Percentiles rank a stretch among this genome's conserved stretches.
Conservation (phyloP, 495 filamentous ascomycete species). For the Xylona heveae region DNA sequence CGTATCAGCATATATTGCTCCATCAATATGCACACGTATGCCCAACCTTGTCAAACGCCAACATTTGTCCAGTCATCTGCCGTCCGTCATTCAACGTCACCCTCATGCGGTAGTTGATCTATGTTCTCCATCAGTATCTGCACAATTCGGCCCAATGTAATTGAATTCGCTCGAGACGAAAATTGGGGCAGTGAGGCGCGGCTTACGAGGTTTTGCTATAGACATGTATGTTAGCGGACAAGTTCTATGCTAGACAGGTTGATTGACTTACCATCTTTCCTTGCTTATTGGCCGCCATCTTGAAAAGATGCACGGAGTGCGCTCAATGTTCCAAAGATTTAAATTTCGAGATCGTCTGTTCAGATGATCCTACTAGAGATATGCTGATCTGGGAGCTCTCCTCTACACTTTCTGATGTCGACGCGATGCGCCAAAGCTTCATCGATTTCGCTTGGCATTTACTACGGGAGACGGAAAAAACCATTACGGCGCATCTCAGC, state of each 20-base stretch:
- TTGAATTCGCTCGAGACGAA: too few species aligned
- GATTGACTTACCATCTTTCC: constrained; percentile 86
- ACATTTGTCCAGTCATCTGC: constrained; percentile 92
- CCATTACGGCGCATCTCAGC: too few species aligned
- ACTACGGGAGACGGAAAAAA: too few species aligned
- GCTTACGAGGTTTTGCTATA: constrained; percentile 92
- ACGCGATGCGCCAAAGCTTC: too few species aligned
- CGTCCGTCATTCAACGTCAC: constrained; percentile 88
- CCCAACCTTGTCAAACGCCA: constrained; percentile 87
- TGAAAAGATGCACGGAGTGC: constrained; percentile 16
- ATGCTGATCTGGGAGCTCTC: too few species aligned
- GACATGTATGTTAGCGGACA: constrained; percentile 40
- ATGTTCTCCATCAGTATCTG: constrained; percentile 6
- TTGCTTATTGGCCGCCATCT: constrained; percentile 78
- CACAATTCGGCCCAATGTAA: neutral
- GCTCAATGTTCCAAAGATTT: constrained; percentile 2
- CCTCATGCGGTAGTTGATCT: constrained; percentile 99
- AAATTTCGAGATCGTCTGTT: constrained; percentile 1
- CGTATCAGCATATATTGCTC: neutral
- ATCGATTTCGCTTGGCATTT: too few species aligned
- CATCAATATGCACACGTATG: constrained; percentile 1
- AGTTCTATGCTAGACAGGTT: constrained; percentile 16
- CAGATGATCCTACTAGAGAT: too few species aligned
- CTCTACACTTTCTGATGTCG: too few species aligned
- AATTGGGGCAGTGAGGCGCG: neutral